These are phyloP conservation scores for Ogataea philodendri DNA, from an alignment of 805 yeast species.

Conservation along the genomic window DNA sequence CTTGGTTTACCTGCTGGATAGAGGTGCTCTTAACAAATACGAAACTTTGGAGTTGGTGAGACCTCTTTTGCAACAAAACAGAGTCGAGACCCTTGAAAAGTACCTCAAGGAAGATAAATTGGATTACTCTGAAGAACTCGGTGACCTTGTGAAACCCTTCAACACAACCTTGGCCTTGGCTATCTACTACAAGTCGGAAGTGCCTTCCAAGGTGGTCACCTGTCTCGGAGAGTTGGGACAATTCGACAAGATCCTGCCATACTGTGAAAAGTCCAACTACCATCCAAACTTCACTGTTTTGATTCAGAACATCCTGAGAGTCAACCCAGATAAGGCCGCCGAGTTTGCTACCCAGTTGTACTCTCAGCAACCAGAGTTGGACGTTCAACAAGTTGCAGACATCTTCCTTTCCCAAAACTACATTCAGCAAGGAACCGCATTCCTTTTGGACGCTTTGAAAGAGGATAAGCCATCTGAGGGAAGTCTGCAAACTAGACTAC, in stretches of 20 bases:
- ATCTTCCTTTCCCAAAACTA: slow-evolving; percentile 91
- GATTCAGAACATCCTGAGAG: slow-evolving; percentile 85
- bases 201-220: slow-evolving; percentile 85
- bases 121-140: slow-evolving; percentile 93
- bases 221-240: slow-evolving; percentile 94
- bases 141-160: slow-evolving; percentile 89
- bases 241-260: slow-evolving; percentile 92
- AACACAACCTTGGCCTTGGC: slow-evolving; percentile 86
- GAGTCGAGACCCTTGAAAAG: slow-evolving; percentile 89
- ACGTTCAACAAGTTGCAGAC: slow-evolving; percentile 85
- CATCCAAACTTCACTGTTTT: slow-evolving; percentile 87
- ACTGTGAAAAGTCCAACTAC: slow-evolving; percentile 84
- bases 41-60: slow-evolving; percentile 94
- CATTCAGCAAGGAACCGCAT: slow-evolving; percentile 97
- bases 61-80: slow-evolving; percentile 93
- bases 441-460: slow-evolving; percentile 91
- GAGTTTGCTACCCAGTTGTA: slow-evolving; percentile 91
- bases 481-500: slow-evolving; percentile 88
- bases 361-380: slow-evolving; percentile 60
- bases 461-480: slow-evolving; percentile 93
- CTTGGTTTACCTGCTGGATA: slow-evolving; percentile 85
- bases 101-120: slow-evolving; percentile 95
- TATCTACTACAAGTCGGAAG: slow-evolving; percentile 79
- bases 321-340: slow-evolving; percentile 96
- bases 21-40: slow-evolving; percentile 86